Evolutionary conservation across 169 alveolate genomes (phyloP).

Genomic region (Plasmodium cynomolgi): DNA sequence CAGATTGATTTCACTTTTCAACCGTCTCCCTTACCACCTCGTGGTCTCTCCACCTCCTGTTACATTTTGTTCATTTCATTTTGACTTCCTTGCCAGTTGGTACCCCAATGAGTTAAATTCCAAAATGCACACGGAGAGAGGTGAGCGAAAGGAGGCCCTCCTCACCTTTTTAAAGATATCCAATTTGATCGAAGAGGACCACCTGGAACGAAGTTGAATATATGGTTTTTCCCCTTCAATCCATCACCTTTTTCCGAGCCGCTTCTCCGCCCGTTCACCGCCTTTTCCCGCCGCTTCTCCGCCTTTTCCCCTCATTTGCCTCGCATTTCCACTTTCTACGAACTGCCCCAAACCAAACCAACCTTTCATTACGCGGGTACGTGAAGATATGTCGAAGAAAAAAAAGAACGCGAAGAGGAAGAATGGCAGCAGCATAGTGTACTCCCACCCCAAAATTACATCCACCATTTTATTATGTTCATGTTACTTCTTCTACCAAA

Average conservation of each 20-base stretch:
- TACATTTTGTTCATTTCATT: neutral
- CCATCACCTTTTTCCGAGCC: neutral
- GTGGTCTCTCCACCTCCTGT: neutral
- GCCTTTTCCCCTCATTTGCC: neutral
- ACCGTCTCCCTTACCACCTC: neutral
- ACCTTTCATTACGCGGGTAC: neutral
- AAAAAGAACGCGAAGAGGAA: constrained; percentile 45
- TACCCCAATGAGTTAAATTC: neutral
- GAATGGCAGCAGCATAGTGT: constrained; percentile 17
- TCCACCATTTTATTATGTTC: constrained; percentile 33
- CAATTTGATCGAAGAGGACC: neutral
- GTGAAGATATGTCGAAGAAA: constrained; percentile 43
- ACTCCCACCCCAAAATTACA: constrained; percentile 30
- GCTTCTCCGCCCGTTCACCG: neutral
- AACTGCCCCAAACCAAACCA: neutral
- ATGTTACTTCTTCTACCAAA: constrained; percentile 23
- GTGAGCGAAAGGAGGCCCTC: neutral
- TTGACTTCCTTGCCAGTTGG: neutral
- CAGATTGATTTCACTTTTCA: neutral
- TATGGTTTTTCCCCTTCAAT: neutral
- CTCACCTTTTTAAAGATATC: neutral
- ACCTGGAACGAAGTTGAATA: neutral
- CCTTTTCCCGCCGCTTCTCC: neutral
- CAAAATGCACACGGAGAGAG: neutral
- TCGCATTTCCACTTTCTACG: neutral